phyloP scores from a whole-genome alignment of 805 yeast species.

The Ogataea degrootiae region DNA sequence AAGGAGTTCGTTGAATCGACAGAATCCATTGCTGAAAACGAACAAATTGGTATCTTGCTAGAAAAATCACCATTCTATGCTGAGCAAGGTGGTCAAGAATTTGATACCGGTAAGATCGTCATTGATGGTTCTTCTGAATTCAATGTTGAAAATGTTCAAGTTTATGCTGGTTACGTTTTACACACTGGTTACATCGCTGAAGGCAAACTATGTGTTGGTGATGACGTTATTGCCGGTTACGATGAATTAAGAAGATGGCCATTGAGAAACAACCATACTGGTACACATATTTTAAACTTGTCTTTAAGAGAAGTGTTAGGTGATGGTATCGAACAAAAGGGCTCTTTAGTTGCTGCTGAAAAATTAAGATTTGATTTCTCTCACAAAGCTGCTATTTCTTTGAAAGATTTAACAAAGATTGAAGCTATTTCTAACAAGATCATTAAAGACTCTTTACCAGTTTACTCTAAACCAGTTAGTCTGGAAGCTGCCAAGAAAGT shows the following conservation, averaged over 20 bases:
- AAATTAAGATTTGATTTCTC: slow-evolving; percentile 95
- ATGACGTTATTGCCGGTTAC: slow-evolving; percentile 74
- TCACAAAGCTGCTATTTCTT: slow-evolving; percentile 77
- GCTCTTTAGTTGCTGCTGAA: slow-evolving; percentile 94
- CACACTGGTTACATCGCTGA: slow-evolving; percentile 86
- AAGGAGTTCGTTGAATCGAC: slow-evolving; percentile 50
- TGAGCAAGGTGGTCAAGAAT: slow-evolving; percentile 99
- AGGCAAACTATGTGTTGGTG: slow-evolving; percentile 67
- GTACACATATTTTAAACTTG: slow-evolving; percentile 90
- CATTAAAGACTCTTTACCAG: slow-evolving; percentile 66
- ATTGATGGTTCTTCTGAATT: slow-evolving; percentile 86
- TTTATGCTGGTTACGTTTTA: slow-evolving; percentile 89
- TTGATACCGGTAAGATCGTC: slow-evolving; percentile 88
- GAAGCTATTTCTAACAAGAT: slow-evolving; percentile 70
- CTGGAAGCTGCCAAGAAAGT: slow-evolving; percentile 70
- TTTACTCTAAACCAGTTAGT: slow-evolving; percentile 79
- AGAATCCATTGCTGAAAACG: slow-evolving; percentile 28
- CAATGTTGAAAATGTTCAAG: slow-evolving; percentile 86
- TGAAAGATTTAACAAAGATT: slow-evolving; percentile 66
- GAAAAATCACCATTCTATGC: slow-evolving; percentile 95
- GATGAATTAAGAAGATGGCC: slow-evolving; percentile 96
- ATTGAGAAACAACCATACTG: slow-evolving; percentile 95
- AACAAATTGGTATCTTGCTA: slow-evolving; percentile 73
- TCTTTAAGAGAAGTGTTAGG: slow-evolving; percentile 87
- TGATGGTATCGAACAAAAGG: slow-evolving; percentile 87